phyloP scores from a whole-genome alignment of 2,329 filamentous ascomycete genomes.

The Alternaria consortialis region DNA sequence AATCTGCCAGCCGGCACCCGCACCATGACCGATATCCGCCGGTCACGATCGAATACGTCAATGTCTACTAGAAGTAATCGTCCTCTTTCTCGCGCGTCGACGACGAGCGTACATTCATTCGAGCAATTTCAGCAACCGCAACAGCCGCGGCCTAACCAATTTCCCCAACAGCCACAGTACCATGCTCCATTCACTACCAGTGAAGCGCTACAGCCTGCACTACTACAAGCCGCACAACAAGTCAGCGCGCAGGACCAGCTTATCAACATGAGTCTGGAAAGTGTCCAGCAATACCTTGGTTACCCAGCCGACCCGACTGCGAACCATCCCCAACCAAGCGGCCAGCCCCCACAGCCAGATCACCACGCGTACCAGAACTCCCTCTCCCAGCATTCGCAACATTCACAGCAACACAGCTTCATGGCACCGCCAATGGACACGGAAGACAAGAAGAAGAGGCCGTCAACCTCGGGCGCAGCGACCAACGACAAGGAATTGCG shows the following conservation, averaged over 20 bases:
- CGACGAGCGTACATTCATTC: slow-evolving; percentile 57
- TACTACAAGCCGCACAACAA: slow-evolving; percentile 50
- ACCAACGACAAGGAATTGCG: slow-evolving; percentile 85
- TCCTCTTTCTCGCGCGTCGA: slow-evolving; percentile 59
- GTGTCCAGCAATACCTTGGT: slow-evolving; percentile 45
- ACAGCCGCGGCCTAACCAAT: slow-evolving; percentile 25
- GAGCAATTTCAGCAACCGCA: slow-evolving; percentile 42
- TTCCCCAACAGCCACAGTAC: slow-evolving; percentile 38
- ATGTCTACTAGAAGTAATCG: slow-evolving; percentile 55
- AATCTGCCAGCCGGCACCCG: slow-evolving; percentile 26
- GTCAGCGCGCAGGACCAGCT: slow-evolving; percentile 46
- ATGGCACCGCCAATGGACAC: slow-evolving; percentile 41
- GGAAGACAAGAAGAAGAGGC: slow-evolving; percentile 63
- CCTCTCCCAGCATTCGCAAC: slow-evolving; percentile 35
- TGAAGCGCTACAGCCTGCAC: slow-evolving; percentile 41
- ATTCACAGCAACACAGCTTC: slow-evolving; percentile 36
- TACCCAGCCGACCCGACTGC: slow-evolving; percentile 37
- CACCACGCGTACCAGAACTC: slow-evolving; percentile 40
- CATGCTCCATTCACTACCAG: slow-evolving; percentile 38
- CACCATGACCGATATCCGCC: slow-evolving; percentile 51
- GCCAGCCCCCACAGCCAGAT: slow-evolving; percentile 38
- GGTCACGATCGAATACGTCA: slow-evolving; percentile 58
- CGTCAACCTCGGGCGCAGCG: slow-evolving; percentile 72
- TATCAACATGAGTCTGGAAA: slow-evolving; percentile 43
- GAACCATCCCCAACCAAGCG: slow-evolving; percentile 25